Percentiles rank a stretch among this genome's conserved stretches.
Conservation (phyloP, 192 early-diverging fungal genomes). For the Umbelopsis sp. region DNA sequence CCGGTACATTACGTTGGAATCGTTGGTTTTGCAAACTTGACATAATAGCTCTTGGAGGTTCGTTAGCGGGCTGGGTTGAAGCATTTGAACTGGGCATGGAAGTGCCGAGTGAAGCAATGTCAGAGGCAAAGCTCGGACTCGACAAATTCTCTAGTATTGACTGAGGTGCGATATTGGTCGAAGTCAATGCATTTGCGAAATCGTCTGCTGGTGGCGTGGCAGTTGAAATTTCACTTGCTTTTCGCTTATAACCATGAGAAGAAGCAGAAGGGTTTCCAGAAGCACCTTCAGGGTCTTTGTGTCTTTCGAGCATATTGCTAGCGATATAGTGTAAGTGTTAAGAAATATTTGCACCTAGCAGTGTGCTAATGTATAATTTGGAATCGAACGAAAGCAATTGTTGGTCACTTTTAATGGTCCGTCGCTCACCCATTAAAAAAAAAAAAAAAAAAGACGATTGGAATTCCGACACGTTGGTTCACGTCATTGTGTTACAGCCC, state of each 20-base stretch:
- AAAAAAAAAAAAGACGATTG: constrained; percentile 14
- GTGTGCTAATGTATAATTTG: neutral
- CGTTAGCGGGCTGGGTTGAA: neutral
- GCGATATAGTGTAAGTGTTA: neutral
- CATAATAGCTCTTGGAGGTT: constrained; percentile 22
- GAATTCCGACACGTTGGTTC: neutral
- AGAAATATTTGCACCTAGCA: neutral
- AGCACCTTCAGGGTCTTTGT: neutral
- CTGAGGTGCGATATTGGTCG: constrained; percentile 13
- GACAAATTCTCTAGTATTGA: constrained; percentile 10
- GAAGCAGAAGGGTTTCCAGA: neutral
- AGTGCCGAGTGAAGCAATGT: constrained; percentile 3
- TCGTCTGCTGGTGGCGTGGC: neutral
- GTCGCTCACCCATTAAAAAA: neutral
- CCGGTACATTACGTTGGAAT: constrained; percentile 65
- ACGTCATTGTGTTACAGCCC: neutral
- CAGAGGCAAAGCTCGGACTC: constrained; percentile 1
- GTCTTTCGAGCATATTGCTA: constrained; percentile 13
- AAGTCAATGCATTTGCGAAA: constrained; percentile 2
- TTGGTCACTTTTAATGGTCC: neutral
- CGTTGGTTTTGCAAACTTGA: constrained; percentile 23
- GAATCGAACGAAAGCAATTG: neutral
- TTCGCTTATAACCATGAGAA: neutral
- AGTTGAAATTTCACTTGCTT: constrained; percentile 3
- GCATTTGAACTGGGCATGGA: neutral